Percentiles rank a stretch among this genome's conserved stretches.
phyloP scores from a whole-genome alignment of 495 filamentous ascomycete species.

The Neurospora sp. region DNA sequence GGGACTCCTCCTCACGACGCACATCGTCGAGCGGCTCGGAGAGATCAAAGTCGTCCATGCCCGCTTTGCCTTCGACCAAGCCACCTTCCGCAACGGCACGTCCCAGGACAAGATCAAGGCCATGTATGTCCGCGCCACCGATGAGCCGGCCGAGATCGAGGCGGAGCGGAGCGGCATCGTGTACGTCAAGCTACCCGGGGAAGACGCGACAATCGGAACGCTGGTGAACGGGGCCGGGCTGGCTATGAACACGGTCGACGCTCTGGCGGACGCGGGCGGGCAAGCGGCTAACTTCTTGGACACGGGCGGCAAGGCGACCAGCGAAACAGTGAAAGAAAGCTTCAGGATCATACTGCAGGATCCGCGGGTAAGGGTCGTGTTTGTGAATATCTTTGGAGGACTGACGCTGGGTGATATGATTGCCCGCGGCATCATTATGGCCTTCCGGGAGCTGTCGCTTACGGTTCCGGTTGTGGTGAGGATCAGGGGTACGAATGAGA shows the following conservation, averaged over 20 bases:
- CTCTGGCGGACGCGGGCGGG: slow-evolving; percentile 54
- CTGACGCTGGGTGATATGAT: slow-evolving; percentile 85
- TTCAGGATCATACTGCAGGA: slow-evolving; percentile 67
- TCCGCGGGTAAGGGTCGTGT: slow-evolving; percentile 57
- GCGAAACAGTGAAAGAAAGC: slow-evolving; percentile 67
- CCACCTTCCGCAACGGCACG: slow-evolving; percentile 53
- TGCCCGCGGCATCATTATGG: slow-evolving; percentile 67
- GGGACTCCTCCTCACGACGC: slow-evolving; percentile 50
- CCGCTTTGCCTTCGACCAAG: slow-evolving; percentile 67
- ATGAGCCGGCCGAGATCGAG: slow-evolving; percentile 50
- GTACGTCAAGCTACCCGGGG: slow-evolving; percentile 48
- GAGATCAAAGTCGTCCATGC: slow-evolving; percentile 36
- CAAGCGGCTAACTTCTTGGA: slow-evolving; percentile 75
- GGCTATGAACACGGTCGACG: slow-evolving; percentile 87
- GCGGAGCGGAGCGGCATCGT: slow-evolving; percentile 66
- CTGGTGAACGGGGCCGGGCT: slow-evolving; percentile 83
- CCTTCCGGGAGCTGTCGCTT: slow-evolving; percentile 62
- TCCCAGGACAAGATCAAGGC: slow-evolving; percentile 57
- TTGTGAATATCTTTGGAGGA: slow-evolving; percentile 90
- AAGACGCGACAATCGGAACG: slow-evolving; percentile 53
- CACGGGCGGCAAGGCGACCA: slow-evolving; percentile 83
- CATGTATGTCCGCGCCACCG: slow-evolving; percentile 39
- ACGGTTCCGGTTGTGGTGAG: slow-evolving; percentile 72
- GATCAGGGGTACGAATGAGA: slow-evolving; percentile 75
- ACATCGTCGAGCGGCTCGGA: slow-evolving; percentile 30